Evolutionary conservation across 306 rosid genomes (phyloP), one percentile per base, ranked within the genome.

Genomic region (Gastrolobium bilobum): DNA sequence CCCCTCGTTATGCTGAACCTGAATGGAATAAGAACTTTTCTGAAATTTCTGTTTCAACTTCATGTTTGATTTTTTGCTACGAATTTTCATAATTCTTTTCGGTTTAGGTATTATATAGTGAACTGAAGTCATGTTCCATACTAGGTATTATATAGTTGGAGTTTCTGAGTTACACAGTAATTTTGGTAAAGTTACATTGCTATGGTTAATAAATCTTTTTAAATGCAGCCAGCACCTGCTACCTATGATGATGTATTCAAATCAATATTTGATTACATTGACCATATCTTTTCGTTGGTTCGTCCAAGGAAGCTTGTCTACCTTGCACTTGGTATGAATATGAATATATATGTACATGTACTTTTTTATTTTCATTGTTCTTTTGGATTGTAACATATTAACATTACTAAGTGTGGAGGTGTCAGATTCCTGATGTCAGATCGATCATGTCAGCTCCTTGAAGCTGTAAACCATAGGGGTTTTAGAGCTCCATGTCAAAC

Each of bases 241-340:
- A 89, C 94, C 52, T 93, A 90, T 68, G 83, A 84, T 44, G 97
- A 80, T 61, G 97, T 90, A 44, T 93, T 86, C 81, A 91, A 81
- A 60, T 85, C 89, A 40, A 86, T 93, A 40, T 90, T 93, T 79
- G 88, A 85, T 59, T 93, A 90, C 84, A 84, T 89, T 59, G 97
- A 93, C 67, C 96, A 93, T 85, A 84, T 93, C 20, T 88, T 88
- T 86, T 69, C 86, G 39, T 81, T 93, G 91, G 94, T 93, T 85
- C 92, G 97, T 20, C 97, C 97, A 48, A 88, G 97, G 86, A 91
- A 86, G 88, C 89, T 93, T 81, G 89, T 93, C 37, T 93, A 75
- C 87, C 79, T 93, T 81, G 97, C 97, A 78, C 86, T 91, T 47
- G 96, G 97, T 93, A 84, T 70, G 86, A 11, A 20, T 20, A 20